Evolutionary conservation across 2,329 filamentous ascomycete genomes (phyloP).

Genomic region (Cladosporium sp.): DNA sequence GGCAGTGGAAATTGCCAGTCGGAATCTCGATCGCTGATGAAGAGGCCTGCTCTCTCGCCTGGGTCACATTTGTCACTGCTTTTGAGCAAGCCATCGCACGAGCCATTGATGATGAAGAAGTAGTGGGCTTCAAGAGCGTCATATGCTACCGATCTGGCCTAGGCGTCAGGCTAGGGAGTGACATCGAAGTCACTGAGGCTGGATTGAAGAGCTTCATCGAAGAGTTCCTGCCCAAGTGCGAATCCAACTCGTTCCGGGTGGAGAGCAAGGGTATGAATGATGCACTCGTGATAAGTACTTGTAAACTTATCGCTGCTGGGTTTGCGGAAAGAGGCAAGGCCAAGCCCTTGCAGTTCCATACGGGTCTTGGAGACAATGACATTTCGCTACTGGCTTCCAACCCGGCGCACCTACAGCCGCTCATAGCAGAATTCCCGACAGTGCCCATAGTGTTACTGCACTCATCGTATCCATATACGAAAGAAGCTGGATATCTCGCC

Average conservation of each 20-base stretch:
- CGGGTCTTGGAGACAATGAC: slow-evolving; percentile 76
- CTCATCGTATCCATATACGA: slow-evolving; percentile 75
- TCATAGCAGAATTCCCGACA: slow-evolving; percentile 65
- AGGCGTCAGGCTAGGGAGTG: slow-evolving; percentile 52
- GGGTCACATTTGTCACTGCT: slow-evolving; percentile 44
- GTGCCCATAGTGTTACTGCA: slow-evolving; percentile 76
- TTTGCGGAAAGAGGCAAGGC: slow-evolving; percentile 41
- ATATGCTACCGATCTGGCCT: slow-evolving; percentile 78
- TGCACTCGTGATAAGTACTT: slow-evolving; percentile 61
- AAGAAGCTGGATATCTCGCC: slow-evolving; percentile 74
- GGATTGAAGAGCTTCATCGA: slow-evolving; percentile 34
- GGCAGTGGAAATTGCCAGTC: slow-evolving; percentile 25
- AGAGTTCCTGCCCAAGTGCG: slow-evolving; percentile 37
- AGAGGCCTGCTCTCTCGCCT: slow-evolving; percentile 29
- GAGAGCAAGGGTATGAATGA: slow-evolving; percentile 65
- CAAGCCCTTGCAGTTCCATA: slow-evolving; percentile 81
- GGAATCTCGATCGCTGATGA: slow-evolving; percentile 28
- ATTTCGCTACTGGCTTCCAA: slow-evolving; percentile 67
- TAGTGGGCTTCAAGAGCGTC: slow-evolving; percentile 78
- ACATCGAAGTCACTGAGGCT: slow-evolving; percentile 31
- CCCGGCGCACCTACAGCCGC: slow-evolving; percentile 68
- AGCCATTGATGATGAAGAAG: slow-evolving; percentile 59
- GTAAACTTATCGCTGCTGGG: slow-evolving; percentile 51
- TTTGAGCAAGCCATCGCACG: slow-evolving; percentile 53
- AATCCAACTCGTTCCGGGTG: slow-evolving; percentile 47